These are phyloP conservation scores for Lycium ferocissimum DNA, from an alignment of 257 asterid genomes.

Conservation along the genomic window DNA sequence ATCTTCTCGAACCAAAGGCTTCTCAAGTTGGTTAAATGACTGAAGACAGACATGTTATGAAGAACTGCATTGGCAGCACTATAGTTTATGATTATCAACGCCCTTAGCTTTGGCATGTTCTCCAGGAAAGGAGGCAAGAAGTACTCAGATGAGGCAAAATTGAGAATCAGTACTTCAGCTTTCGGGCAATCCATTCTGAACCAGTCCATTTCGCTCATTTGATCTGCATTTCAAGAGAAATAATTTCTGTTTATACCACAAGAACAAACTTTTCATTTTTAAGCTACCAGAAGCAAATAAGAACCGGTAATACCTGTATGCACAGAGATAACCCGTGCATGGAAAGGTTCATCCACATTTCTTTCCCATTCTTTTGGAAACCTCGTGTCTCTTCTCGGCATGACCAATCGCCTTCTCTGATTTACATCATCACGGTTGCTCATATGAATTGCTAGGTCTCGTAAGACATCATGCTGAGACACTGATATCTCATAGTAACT, in stretches of 20 bases:
- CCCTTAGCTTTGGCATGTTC: conserved; percentile 82
- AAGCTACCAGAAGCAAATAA: background rate
- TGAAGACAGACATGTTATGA: conserved; percentile 64
- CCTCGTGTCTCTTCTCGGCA: conserved; percentile 80
- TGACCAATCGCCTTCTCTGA: conserved; percentile 67
- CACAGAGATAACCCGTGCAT: conserved; percentile 78
- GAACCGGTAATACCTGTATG: conserved; percentile 70
- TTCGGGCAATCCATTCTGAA: conserved; percentile 76
- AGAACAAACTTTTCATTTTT: background rate
- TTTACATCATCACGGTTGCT: conserved; percentile 59
- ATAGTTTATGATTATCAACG: conserved; percentile 75
- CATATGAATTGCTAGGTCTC: conserved; percentile 83
- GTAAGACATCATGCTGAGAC: conserved; percentile 82
- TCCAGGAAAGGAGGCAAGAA: conserved; percentile 76
- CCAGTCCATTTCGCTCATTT: conserved; percentile 85
- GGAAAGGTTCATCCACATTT: conserved; percentile 66
- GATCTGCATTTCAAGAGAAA: conserved; percentile 49
- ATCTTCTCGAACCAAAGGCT: conserved; percentile 92
- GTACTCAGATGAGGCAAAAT: conserved; percentile 67
- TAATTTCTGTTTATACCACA: conserved; percentile 1
- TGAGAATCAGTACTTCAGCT: conserved; percentile 85
- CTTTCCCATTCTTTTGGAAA: conserved; percentile 94
- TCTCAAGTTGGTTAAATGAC: conserved; percentile 62
- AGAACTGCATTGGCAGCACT: conserved; percentile 56
- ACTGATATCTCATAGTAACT: conserved; percentile 88